Base-by-base conservation (phyloP, 1,139 yeast genomes). In the Saccharomycopsis crataegensis region DNA sequence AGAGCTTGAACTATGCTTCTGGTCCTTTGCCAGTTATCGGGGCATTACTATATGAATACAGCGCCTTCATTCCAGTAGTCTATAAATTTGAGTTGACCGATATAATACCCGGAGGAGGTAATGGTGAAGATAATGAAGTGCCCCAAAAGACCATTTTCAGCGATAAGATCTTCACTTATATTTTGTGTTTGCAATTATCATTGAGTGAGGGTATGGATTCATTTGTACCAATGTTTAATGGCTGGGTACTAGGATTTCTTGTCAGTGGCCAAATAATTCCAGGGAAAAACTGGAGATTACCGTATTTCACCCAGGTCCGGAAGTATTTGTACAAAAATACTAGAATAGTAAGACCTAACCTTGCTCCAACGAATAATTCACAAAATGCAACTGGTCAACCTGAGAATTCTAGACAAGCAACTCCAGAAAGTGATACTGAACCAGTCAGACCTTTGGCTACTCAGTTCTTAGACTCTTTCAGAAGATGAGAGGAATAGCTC, bases 1-100 rank as follows among this genome's bases (percentile, higher is more conserved):
- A 51, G 44, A 14, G 42, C 3, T 51, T 56, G 31, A 37, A 49
- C 9, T 56, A 54, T 45, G 37, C 53, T 12, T 28, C 52, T 22
- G 58, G 58, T 3, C 55, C 57, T 11, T 49, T 56, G 14, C 55
- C 55, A 2, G 55, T 51, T 16, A 36, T 56, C 17, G 58, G 58
- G 12, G 57, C 53, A 11, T 33, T 56, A 17, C 31, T 54, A 16
- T 56, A 46, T 37, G 47, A 54, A 31, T 56, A 54, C 40, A 17
- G 32, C 22, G 16, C 34, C 12, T 51, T 22, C 11, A 51, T 56
- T 8, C 58, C 58, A 8, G 51, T 55, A 37, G 44, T 43, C 5
- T 56, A 56, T 28, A 17, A 38, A 9, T 56, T 54, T 43, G 55
- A 54, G 32, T 46, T 56, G 12, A 45, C 51, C 8, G 58, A 54